These are phyloP conservation scores for Pythium rhizo-oryzae DNA, from an alignment of 352 stramenopile genomes.

Conservation along the genomic window DNA sequence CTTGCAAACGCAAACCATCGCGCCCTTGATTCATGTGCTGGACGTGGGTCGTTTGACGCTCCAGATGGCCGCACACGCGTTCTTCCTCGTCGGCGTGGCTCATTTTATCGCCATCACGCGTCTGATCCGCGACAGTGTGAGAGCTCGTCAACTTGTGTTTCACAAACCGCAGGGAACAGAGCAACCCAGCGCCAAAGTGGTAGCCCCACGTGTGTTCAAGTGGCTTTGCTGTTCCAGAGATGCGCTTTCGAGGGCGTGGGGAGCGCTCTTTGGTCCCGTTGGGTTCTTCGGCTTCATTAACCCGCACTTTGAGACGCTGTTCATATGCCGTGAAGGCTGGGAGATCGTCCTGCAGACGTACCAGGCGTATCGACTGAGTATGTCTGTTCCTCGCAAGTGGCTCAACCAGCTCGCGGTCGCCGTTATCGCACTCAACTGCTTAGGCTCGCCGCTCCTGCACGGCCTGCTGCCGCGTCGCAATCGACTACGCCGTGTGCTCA, in stretches of 20 bases:
- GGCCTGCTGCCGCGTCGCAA: background rate
- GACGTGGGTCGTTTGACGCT: conserved; percentile 1
- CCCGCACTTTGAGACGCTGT: conserved; percentile 14
- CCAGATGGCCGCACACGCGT: conserved; percentile 1
- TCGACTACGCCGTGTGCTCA: conserved; percentile 10
- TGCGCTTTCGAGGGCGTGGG: background rate
- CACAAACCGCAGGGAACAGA: background rate
- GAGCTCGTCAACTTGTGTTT: background rate
- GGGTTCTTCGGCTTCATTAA: conserved; percentile 20
- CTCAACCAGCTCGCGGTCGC: conserved; percentile 30
- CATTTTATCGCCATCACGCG: conserved; percentile 12
- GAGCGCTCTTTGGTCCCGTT: background rate
- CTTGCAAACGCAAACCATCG: background rate
- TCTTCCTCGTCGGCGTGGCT: conserved; percentile 14
- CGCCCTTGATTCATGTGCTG: background rate
- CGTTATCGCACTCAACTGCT: conserved; percentile 24
- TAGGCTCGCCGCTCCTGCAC: conserved; percentile 15
- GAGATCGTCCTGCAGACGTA: conserved; percentile 34
- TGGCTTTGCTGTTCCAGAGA: too few relatives aligned
- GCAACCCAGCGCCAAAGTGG: too few relatives aligned
- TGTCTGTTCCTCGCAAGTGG: conserved; percentile 17
- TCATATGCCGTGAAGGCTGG: conserved; percentile 19
- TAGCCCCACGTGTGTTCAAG: background rate
- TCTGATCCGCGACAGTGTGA: background rate
- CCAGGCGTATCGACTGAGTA: conserved; percentile 27